These are phyloP conservation scores for Vishniacozyma victoriae DNA, from an alignment of 768 basidiomycete species.

Conservation along the genomic window DNA sequence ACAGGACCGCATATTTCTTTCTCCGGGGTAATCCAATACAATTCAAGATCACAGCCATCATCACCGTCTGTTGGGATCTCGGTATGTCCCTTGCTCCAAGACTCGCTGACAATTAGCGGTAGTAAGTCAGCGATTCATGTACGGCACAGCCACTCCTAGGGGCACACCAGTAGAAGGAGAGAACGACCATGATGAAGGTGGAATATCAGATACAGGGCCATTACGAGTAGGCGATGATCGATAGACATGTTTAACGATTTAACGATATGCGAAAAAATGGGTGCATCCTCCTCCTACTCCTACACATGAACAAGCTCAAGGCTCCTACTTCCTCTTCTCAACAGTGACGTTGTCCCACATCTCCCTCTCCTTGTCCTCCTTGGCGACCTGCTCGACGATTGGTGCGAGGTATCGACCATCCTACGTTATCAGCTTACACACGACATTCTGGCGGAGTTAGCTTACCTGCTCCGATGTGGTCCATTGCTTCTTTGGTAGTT, in stretches of 20 bases:
- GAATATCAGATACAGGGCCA: too few species aligned
- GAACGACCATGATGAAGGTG: constrained; percentile 5
- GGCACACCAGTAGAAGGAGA: constrained; percentile 4
- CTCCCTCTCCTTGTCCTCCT: constrained; percentile 69
- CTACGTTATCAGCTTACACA: too few species aligned
- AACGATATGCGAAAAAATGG: not conserved
- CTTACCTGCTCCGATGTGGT: constrained; percentile 66
- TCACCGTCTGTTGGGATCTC: constrained; percentile 42
- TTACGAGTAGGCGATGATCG: not conserved
- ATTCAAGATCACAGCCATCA: constrained; percentile 42
- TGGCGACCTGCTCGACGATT: constrained; percentile 63
- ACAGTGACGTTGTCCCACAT: constrained; percentile 76
- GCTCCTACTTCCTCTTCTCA: constrained; percentile 53
- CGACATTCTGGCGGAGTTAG: too few species aligned
- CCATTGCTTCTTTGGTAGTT: constrained; percentile 78
- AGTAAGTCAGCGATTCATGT: constrained; percentile 27
- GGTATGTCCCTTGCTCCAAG: not conserved
- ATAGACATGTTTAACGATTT: not conserved
- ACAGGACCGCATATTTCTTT: constrained; percentile 44
- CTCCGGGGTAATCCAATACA: constrained; percentile 37
- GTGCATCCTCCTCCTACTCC: not conserved
- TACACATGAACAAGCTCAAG: not conserved
- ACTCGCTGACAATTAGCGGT: constrained; percentile 21
- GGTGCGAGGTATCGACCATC: constrained; percentile 84
- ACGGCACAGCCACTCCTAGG: constrained; percentile 25